Evolutionary conservation across 148 eudicot genomes (phyloP).

Genomic region (Oxyria digyna): DNA sequence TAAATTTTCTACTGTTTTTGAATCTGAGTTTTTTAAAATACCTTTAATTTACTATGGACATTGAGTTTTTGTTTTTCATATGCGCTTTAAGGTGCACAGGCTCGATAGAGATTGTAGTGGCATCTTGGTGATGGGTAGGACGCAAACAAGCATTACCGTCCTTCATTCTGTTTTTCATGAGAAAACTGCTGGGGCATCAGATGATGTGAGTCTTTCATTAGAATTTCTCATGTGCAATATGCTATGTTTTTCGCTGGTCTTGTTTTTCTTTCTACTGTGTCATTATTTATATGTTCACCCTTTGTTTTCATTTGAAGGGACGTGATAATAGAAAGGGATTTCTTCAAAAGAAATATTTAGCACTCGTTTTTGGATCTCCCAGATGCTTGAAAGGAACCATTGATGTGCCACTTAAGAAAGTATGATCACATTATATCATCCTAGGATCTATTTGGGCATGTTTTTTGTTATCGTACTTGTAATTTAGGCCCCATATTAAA

Average conservation of each 20-base stretch:
- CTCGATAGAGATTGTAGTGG: slow-evolving; percentile 98
- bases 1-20: slow-evolving; percentile 22
- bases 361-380: slow-evolving; percentile 90
- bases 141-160: slow-evolving; percentile 61
- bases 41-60: not conserved
- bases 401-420: slow-evolving; percentile 67
- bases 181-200: slow-evolving; percentile 59
- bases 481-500: not conserved
- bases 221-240: not conserved
- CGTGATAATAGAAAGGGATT: slow-evolving; percentile 26
- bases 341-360: slow-evolving; percentile 78
- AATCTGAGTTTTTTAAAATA: not conserved
- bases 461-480: not conserved
- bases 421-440: slow-evolving; percentile 8
- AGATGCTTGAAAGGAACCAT: slow-evolving; percentile 48
- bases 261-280: not conserved
- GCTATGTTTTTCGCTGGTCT: not conserved
- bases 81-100: slow-evolving; percentile 67
- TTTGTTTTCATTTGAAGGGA: slow-evolving; percentile 21
- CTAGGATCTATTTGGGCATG: not conserved
- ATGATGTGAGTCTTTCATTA: slow-evolving; percentile 36
- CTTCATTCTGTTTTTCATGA: slow-evolving; percentile 92
- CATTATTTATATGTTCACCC: not conserved
- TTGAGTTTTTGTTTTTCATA: not conserved
- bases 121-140: slow-evolving; percentile 91